Percentiles rank a stretch among this genome's conserved stretches.
These are phyloP conservation scores for Chrysosporium keratinophilum DNA, from an alignment of 2,329 filamentous ascomycete species.

Conservation along the genomic window DNA sequence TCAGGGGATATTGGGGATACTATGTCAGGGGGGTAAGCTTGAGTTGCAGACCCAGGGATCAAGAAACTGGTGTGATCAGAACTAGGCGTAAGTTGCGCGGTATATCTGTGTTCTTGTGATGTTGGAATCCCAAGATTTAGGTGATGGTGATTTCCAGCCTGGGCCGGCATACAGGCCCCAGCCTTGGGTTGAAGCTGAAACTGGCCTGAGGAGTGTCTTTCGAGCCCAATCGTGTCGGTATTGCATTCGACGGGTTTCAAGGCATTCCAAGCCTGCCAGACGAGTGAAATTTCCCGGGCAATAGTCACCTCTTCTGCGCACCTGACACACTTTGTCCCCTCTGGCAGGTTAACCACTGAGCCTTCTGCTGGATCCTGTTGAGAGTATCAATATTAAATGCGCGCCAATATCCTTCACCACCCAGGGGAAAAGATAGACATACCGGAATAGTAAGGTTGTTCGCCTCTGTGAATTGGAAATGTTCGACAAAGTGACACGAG, in stretches of 20 bases:
- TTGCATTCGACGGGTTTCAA: constrained; percentile 31
- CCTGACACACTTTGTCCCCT: constrained; percentile 26
- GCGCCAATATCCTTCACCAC: neutral
- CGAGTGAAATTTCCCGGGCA: constrained; percentile 31
- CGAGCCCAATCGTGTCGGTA: constrained; percentile 31
- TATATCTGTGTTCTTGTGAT: neutral
- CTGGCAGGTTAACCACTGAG: constrained; percentile 13
- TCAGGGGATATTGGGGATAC: constrained; percentile 14
- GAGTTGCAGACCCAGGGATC: constrained; percentile 8
- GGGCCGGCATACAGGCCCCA: neutral
- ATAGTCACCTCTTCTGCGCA: constrained; percentile 29
- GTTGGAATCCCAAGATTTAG: neutral
- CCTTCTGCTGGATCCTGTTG: constrained; percentile 13
- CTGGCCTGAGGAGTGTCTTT: constrained; percentile 27
- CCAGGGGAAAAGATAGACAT: constrained; percentile 14
- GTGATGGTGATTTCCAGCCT: neutral
- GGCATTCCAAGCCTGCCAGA: constrained; percentile 30
- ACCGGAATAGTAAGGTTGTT: constrained; percentile 24
- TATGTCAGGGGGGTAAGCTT: constrained; percentile 1
- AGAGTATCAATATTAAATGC: neutral
- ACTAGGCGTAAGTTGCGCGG: neutral
- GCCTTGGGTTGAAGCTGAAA: constrained; percentile 11
- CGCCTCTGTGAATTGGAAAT: constrained; percentile 25
- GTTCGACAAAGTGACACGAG: constrained; percentile 29
- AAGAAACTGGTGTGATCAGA: neutral